A percentile compares a stretch with the other conserved stretches of the same genome.
These are phyloP conservation scores for Begonia loranthoides DNA, from an alignment of 306 rosid genomes.

Conservation along the genomic window DNA sequence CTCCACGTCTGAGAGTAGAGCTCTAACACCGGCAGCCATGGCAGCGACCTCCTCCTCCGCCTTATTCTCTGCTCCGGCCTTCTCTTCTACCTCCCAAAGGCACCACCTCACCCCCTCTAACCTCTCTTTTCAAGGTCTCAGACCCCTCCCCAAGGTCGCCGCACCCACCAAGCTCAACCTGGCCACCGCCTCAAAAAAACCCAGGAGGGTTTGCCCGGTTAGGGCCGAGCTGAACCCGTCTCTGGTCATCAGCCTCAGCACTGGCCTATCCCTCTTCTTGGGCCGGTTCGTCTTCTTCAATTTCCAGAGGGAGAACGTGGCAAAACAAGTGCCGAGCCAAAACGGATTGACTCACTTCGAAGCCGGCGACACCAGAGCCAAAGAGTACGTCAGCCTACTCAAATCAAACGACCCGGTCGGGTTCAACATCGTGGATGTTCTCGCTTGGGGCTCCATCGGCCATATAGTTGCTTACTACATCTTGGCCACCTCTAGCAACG, in stretches of 20 bases:
- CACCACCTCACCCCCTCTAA: slow-evolving; percentile 22
- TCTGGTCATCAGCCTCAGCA: slow-evolving; percentile 90
- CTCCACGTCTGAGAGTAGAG: not conserved
- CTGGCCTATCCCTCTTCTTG: slow-evolving; percentile 72
- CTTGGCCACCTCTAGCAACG: slow-evolving; percentile 94
- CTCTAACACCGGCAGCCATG: slow-evolving; percentile 11
- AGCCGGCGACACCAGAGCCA: slow-evolving; percentile 84
- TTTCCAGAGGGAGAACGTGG: slow-evolving; percentile 92
- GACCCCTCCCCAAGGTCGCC: slow-evolving; percentile 18
- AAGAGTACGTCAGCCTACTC: slow-evolving; percentile 81
- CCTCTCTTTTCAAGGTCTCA: slow-evolving; percentile 68
- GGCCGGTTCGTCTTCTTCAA: slow-evolving; percentile 98
- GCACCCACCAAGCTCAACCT: slow-evolving; percentile 4
- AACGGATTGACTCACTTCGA: slow-evolving; percentile 82
- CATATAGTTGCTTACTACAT: slow-evolving; percentile 86
- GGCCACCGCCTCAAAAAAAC: not conserved
- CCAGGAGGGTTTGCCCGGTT: slow-evolving; percentile 8
- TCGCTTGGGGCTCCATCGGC: slow-evolving; percentile 95
- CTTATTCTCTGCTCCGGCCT: slow-evolving; percentile 17
- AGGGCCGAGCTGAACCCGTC: slow-evolving; percentile 64
- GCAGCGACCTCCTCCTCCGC: slow-evolving; percentile 48
- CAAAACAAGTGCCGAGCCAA: slow-evolving; percentile 98
- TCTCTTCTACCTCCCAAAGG: too few species aligned
- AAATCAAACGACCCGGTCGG: slow-evolving; percentile 99
- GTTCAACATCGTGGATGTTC: slow-evolving; percentile 83